Base-by-base conservation (phyloP, 441 rosid species). In the Biscutella laevigata region DNA sequence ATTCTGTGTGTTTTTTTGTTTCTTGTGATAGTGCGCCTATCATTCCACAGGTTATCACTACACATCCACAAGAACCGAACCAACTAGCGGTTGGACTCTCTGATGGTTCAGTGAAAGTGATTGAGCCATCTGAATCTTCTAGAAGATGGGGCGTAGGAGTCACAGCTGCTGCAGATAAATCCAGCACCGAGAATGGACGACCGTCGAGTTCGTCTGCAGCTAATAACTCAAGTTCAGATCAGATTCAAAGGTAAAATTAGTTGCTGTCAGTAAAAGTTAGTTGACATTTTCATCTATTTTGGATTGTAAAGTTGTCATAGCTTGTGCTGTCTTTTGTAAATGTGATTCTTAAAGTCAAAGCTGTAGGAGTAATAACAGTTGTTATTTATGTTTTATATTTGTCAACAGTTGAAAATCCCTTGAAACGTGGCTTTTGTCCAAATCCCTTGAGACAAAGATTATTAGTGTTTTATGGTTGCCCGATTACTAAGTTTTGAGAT, bases 1-100 rank as follows among this genome's bases (percentile, higher is more conserved):
- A 58, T 25, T 24, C 6, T 7, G 25, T 15, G 14, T 17, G n/a
- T n/a, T n/a, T n/a, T n/a, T 17, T 17, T 17, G 20, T 17, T 17
- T 54, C 2, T 47, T 50, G 53, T 51, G 64, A 42, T 50, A 74
- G 78, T 74, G 77, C 69, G 41, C 63, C 70, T 11, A 36, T 59
- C 38, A 67, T 74, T 45, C 84, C 88, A 3, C 60, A 71, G 12
- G 84, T 82, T 21, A 71, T 77, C n/a, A 68, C 88, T 1, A 59
- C 84, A 17, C 88, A 82, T 38, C 84, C 84, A 0, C 74, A 64
- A 43, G 81, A 82, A 46, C 76, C 88, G 35, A 81, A 74, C 47
- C 84, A 79, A 38, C 50, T 78, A 22, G 84, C 81, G 1, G 53
- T 78, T 10, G 88, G 88, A 29, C 66, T 81, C 38, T 66, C 73